phyloP scores from a whole-genome alignment of 306 rosid species.

The Prosopis cineraria region DNA sequence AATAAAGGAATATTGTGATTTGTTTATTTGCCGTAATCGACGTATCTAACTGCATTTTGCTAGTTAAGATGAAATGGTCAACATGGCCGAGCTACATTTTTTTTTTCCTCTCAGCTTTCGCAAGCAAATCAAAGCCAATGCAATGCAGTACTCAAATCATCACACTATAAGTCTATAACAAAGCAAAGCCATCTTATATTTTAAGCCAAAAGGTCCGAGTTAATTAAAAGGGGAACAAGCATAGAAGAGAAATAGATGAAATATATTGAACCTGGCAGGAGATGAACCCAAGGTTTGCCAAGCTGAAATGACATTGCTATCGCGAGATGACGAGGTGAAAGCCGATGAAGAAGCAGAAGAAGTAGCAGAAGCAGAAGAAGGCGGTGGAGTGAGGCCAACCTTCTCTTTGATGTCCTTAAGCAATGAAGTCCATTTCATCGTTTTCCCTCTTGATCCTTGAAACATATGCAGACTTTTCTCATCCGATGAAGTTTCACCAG shows the following conservation, averaged over 20 bases:
- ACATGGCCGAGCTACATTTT: conserved; percentile 17
- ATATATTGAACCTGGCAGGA: conserved; percentile 51
- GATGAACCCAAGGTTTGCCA: conserved; percentile 47
- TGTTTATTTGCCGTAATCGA: background rate
- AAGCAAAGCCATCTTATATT: background rate
- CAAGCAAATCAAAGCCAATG: conserved; percentile 26
- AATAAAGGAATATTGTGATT: background rate
- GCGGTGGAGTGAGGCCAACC: conserved; percentile 62
- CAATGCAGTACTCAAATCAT: conserved; percentile 27
- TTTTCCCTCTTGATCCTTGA: conserved; percentile 31
- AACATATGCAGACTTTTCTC: conserved; percentile 51
- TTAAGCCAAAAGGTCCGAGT: background rate
- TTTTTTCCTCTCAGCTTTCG: background rate
- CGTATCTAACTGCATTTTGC: background rate
- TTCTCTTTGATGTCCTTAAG: conserved; percentile 79
- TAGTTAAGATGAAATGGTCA: background rate
- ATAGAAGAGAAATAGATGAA: background rate
- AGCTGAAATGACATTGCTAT: conserved; percentile 51
- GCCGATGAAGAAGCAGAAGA: conserved; percentile 39
- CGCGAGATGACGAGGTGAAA: conserved; percentile 35
- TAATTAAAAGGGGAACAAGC: background rate
- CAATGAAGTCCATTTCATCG: conserved; percentile 83
- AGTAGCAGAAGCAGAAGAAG: conserved; percentile 42
- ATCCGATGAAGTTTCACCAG: conserved; percentile 59
- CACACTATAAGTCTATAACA: conserved; percentile 3